Evolutionary conservation across 345 rosid genomes (phyloP).

Genomic region (Brassica carinata): DNA sequence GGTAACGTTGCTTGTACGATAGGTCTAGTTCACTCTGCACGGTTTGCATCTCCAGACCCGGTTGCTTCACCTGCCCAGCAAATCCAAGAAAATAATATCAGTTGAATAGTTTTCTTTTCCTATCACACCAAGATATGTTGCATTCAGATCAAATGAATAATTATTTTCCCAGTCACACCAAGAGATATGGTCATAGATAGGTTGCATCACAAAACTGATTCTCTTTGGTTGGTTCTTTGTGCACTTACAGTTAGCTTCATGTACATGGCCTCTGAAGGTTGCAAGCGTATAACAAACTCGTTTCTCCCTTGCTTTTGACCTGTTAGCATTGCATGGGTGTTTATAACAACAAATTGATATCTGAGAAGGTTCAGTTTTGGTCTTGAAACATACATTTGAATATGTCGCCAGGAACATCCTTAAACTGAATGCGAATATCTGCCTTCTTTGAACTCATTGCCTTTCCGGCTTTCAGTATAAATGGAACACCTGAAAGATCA

Average conservation of each 20-base stretch:
- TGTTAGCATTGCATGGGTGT: slow-evolving; percentile 29
- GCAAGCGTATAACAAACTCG: slow-evolving; percentile 95
- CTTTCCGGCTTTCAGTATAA: slow-evolving; percentile 95
- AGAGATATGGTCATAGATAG: not conserved
- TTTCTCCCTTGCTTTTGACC: slow-evolving; percentile 97
- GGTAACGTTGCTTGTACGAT: slow-evolving; percentile 92
- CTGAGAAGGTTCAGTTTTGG: slow-evolving; percentile 5
- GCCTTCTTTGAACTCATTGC: slow-evolving; percentile 97
- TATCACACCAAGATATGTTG: slow-evolving; percentile 1
- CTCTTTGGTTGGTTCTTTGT: not conserved
- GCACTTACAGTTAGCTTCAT: slow-evolving; percentile 91
- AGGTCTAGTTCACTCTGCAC: slow-evolving; percentile 97
- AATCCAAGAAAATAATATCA: slow-evolving; percentile 2
- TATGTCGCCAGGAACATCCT: slow-evolving; percentile 99
- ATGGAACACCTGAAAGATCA: slow-evolving; percentile 80
- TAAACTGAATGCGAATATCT: slow-evolving; percentile 96
- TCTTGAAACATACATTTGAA: slow-evolving; percentile 60
- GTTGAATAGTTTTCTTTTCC: not conserved
- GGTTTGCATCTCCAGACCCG: slow-evolving; percentile 92
- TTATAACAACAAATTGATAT: not conserved
- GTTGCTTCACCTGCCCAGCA: slow-evolving; percentile 85
- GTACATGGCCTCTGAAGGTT: slow-evolving; percentile 96
- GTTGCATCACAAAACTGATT: not conserved
- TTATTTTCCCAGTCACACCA: not conserved
- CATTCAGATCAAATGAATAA: not conserved